Conservation (phyloP, 2,329 filamentous ascomycete genomes). For the Myotisia sp. region DNA sequence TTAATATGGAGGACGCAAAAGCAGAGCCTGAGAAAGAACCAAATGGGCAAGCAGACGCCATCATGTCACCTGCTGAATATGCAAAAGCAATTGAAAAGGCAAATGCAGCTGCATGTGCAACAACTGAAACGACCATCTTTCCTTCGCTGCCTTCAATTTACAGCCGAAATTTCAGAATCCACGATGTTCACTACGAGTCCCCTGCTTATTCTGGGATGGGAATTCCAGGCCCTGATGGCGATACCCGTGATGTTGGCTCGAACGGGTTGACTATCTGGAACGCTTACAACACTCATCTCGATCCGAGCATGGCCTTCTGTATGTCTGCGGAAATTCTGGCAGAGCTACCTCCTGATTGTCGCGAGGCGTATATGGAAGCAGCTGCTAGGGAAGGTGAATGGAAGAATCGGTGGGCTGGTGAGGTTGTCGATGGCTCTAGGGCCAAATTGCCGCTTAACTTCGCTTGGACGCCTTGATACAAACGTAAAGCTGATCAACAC, state of each 20-base stretch:
- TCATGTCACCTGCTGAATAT: background rate
- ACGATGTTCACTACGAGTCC: conserved; percentile 47
- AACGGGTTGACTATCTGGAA: conserved; percentile 32
- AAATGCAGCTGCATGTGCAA: conserved; percentile 4
- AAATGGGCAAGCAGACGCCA: no score
- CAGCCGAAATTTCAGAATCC: conserved; percentile 47
- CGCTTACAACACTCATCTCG: no score
- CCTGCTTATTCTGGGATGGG: conserved; percentile 44
- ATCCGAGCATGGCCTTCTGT: conserved; percentile 4
- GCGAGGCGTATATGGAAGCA: conserved; percentile 56
- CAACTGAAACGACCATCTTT: conserved; percentile 31
- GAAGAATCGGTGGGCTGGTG: conserved; percentile 60
- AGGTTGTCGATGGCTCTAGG: conserved; percentile 41
- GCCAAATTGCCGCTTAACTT: conserved; percentile 24
- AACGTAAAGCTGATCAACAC: background rate
- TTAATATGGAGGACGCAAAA: conserved; percentile 11
- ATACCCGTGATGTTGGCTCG: conserved; percentile 33
- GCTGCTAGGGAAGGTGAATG: conserved; percentile 52
- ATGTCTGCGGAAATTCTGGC: conserved; percentile 27
- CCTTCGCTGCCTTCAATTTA: conserved; percentile 42
- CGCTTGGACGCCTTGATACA: conserved; percentile 21
- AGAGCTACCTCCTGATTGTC: conserved; percentile 41
- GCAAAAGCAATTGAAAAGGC: background rate
- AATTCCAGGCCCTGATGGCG: conserved; percentile 42
- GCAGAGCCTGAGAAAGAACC: conserved; percentile 4